Evolutionary conservation across 2,329 filamentous ascomycete genomes (phyloP).

Genomic region (Erysiphe pulchra): DNA sequence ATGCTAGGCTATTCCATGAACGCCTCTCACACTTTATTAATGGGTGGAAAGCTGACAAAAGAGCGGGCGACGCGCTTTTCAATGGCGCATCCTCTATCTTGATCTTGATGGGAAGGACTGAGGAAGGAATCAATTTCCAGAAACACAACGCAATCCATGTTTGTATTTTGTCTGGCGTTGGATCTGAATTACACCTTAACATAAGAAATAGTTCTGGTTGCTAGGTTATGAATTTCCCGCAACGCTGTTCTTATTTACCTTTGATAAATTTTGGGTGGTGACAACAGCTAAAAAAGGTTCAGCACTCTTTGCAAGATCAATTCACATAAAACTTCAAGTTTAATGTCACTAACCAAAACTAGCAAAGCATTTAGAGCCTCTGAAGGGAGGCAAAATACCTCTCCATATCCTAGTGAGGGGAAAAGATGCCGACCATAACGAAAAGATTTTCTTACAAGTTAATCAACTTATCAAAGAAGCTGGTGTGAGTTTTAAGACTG

Average conservation of each 20-base stretch:
- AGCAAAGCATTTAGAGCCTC: constrained; percentile 80
- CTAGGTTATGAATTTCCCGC: constrained; percentile 96
- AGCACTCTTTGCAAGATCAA: neutral
- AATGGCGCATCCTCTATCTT: constrained; percentile 67
- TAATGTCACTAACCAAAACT: constrained; percentile 11
- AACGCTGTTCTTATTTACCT: constrained; percentile 76
- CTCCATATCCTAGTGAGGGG: constrained; percentile 78
- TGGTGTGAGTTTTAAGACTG: constrained; percentile 33
- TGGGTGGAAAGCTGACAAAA: constrained; percentile 92
- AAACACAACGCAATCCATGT: constrained; percentile 96
- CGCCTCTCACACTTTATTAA: constrained; percentile 67
- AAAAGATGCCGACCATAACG: constrained; percentile 78
- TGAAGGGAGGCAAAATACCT: constrained; percentile 79
- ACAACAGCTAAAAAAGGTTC: constrained; percentile 93
- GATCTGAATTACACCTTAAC: neutral
- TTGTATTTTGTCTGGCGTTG: constrained; percentile 16
- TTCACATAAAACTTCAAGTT: constrained; percentile 4
- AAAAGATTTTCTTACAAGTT: constrained; percentile 68
- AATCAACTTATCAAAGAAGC: constrained; percentile 66
- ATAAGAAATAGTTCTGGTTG: constrained; percentile 58
- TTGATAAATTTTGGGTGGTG: constrained; percentile 70
- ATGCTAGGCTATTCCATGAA: constrained; percentile 81
- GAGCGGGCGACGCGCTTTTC: constrained; percentile 63
- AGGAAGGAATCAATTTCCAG: constrained; percentile 63
- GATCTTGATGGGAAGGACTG: constrained; percentile 84